phyloP scores from a whole-genome alignment of 192 early-diverging fungal species.

The Entophlyctis helioformis region DNA sequence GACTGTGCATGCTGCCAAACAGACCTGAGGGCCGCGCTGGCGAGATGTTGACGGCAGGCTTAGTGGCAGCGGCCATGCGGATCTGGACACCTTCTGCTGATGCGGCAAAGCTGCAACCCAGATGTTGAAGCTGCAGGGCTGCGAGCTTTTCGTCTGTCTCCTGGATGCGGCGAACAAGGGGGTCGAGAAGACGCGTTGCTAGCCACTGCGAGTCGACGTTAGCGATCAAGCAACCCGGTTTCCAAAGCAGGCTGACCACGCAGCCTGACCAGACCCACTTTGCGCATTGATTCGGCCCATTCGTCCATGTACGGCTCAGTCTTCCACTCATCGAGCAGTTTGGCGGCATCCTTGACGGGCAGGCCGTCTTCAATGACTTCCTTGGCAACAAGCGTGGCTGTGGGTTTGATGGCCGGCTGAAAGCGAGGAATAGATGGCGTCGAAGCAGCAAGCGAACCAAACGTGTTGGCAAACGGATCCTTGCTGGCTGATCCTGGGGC shows the following conservation, averaged over 20 bases:
- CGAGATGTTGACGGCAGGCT: too few species aligned
- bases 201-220: constrained; percentile 11
- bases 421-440: constrained; percentile 5
- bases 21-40: too few species aligned
- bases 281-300: constrained; percentile 18
- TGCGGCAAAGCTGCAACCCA: constrained; percentile 4
- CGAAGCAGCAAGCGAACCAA: too few species aligned
- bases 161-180: constrained; percentile 10
- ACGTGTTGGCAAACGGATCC: too few species aligned
- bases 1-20: too few species aligned
- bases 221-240: too few species aligned
- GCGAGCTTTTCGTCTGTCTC: constrained; percentile 1
- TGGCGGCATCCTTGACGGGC: constrained; percentile 13
- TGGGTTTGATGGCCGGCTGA: constrained; percentile 3
- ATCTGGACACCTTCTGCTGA: too few species aligned
- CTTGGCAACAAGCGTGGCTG: constrained; percentile 2
- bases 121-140: constrained; percentile 4
- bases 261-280: constrained; percentile 10
- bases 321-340: constrained; percentile 17
- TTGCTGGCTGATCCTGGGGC: too few species aligned
- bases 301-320: constrained; percentile 16
- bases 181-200: constrained; percentile 7
- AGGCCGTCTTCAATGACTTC: constrained; percentile 17
- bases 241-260: too few species aligned
- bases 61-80: too few species aligned